Percentiles rank a stretch among this genome's conserved stretches.
Conservation (phyloP, 108 stramenopile species). For the Schizochytrium sp. region DNA sequence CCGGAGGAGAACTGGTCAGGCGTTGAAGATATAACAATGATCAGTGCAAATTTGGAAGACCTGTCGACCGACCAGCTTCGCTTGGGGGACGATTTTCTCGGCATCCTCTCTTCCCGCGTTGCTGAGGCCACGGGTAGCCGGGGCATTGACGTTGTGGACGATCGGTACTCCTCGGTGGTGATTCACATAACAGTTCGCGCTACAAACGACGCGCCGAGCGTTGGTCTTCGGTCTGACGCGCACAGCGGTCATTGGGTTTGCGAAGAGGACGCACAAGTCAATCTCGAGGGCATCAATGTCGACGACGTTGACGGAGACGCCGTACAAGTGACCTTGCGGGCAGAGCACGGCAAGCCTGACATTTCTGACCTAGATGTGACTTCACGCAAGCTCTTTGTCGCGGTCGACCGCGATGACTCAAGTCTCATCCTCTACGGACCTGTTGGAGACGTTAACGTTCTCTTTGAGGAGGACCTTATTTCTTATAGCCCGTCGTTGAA, state of each 20-base stretch:
- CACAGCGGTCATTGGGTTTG: not conserved
- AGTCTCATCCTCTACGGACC: not conserved
- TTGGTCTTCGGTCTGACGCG: not conserved
- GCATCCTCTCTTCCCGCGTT: not conserved
- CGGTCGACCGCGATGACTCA: not conserved
- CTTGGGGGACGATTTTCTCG: not conserved
- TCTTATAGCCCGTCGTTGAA: not conserved
- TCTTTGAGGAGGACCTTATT: not conserved
- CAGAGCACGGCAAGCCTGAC: not conserved
- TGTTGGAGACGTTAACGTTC: not conserved
- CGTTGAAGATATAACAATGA: not conserved
- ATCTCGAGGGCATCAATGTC: not conserved
- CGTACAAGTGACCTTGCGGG: not conserved
- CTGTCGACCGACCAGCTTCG: not conserved
- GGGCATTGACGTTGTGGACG: not conserved
- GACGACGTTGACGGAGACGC: not conserved
- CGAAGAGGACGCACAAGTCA: not conserved
- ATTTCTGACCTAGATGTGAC: not conserved
- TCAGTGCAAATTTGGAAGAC: not conserved
- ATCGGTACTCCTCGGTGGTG: not conserved
- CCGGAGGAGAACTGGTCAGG: not conserved
- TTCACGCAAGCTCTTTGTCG: not conserved
- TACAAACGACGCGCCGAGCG: not conserved
- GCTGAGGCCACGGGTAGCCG: not conserved
- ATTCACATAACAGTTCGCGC: not conserved